phyloP scores from a whole-genome alignment of 345 rosid genomes.

The Alliaria petiolata region DNA sequence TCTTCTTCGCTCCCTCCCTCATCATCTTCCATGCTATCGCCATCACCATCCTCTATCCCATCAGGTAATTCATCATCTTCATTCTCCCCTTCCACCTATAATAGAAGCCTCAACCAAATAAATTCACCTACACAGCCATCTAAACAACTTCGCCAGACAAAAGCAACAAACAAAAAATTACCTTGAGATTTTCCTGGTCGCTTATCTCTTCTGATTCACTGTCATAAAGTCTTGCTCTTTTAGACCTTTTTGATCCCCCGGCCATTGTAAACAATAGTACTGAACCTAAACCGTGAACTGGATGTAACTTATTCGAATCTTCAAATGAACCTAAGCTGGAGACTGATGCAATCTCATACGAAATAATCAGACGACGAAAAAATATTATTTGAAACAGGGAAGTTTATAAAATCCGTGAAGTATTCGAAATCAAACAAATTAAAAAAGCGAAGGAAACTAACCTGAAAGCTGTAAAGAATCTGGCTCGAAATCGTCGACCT shows the following conservation, averaged over 20 bases:
- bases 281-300: background rate
- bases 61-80: slow-evolving; percentile 1
- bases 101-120: background rate
- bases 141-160: background rate
- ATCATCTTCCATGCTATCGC: slow-evolving; percentile 7
- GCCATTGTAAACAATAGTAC: slow-evolving; percentile 28
- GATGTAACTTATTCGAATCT: background rate
- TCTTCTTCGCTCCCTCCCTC: slow-evolving; percentile 26
- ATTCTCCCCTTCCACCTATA: slow-evolving; percentile 13
- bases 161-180: background rate
- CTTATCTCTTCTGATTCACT: slow-evolving; percentile 36
- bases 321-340: background rate
- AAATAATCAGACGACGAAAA: background rate
- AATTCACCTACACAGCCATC: slow-evolving; percentile 2
- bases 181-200: slow-evolving; percentile 26
- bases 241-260: slow-evolving; percentile 34
- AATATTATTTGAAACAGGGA: background rate
- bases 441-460: background rate
- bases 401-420: background rate
- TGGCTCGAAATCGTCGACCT: background rate
- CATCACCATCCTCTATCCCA: slow-evolving; percentile 25
- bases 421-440: background rate
- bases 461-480: background rate
- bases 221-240: slow-evolving; percentile 27
- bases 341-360: background rate